Conservation (phyloP, 2,329 filamentous ascomycete genomes). For the Exophiala sideris region DNA sequence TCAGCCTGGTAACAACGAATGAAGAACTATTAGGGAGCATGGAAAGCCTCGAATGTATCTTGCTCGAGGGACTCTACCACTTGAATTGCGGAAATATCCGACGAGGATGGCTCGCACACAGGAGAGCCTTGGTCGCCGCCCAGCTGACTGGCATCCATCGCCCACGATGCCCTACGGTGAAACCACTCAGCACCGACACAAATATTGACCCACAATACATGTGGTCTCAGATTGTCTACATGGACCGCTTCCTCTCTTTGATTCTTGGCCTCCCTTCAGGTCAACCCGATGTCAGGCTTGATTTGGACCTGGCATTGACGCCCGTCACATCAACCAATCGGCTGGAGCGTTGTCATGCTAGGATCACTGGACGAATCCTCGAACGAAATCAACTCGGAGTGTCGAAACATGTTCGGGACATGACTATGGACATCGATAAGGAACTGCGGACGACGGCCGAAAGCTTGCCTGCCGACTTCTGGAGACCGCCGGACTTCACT, state of each 20-base stretch:
- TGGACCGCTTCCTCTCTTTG: slow-evolving; percentile 40
- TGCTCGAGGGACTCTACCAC: slow-evolving; percentile 42
- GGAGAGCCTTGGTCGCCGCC: slow-evolving; percentile 39
- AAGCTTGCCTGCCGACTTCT: slow-evolving; percentile 49
- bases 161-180: slow-evolving; percentile 10
- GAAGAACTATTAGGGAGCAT: slow-evolving; percentile 38
- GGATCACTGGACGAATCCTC: too few species aligned
- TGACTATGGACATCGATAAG: too few species aligned
- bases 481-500: slow-evolving; percentile 37
- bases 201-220: slow-evolving; percentile 29
- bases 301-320: too few species aligned
- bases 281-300: too few species aligned
- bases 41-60: slow-evolving; percentile 43
- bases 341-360: too few species aligned
- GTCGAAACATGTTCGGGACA: too few species aligned
- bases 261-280: slow-evolving; percentile 39
- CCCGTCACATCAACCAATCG: too few species aligned
- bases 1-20: slow-evolving; percentile 35
- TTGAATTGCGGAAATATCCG: slow-evolving; percentile 40
- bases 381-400: too few species aligned
- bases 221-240: slow-evolving; percentile 40
- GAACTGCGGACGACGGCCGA: slow-evolving; percentile 42
- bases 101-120: slow-evolving; percentile 37
- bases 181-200: slow-evolving; percentile 9
- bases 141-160: slow-evolving; percentile 44